A percentile compares a stretch with the other conserved stretches of the same genome.
phyloP scores from a whole-genome alignment of 1,284 basidiomycete genomes.

The Tilletiopsis washingtonensis region DNA sequence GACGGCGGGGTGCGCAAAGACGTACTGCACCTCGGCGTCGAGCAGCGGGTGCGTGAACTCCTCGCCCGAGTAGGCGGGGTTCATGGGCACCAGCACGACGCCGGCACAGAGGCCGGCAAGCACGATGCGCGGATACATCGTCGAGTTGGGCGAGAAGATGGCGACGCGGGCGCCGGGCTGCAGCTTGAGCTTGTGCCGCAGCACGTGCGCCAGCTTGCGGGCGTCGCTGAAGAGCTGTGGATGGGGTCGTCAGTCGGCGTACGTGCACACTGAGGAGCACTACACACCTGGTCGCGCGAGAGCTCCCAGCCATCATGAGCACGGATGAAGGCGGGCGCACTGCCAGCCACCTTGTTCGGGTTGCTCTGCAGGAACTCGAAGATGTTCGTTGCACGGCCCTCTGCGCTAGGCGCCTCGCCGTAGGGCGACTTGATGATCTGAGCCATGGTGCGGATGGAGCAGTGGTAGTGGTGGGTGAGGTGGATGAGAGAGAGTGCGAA shows the following conservation, averaged over 20 bases:
- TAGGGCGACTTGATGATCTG: conserved; percentile 25
- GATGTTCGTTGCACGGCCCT: conserved; percentile 17
- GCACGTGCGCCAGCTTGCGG: conserved; percentile 20
- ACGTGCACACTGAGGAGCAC: too few species aligned
- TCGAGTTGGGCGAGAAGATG: conserved; percentile 41
- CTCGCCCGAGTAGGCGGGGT: conserved; percentile 37
- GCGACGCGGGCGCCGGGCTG: conserved; percentile 27
- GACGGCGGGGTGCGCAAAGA: conserved; percentile 29
- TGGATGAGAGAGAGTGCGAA: too few species aligned
- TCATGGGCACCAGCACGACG: conserved; percentile 31
- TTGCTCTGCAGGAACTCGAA: conserved; percentile 31
- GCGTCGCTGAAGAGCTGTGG: conserved; percentile 22
- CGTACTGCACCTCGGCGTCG: conserved; percentile 29
- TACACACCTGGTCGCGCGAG: too few species aligned
- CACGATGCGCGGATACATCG: conserved; percentile 25
- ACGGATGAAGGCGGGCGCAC: conserved; percentile 16
- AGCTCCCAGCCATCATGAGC: conserved; percentile 29
- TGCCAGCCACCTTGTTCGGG: conserved; percentile 24
- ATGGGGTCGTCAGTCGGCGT: too few species aligned
- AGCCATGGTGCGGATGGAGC: conserved; percentile 17
- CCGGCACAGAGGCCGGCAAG: conserved; percentile 30
- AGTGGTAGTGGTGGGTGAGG: too few species aligned
- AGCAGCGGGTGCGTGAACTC: conserved; percentile 37
- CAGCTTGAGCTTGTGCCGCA: conserved; percentile 30
- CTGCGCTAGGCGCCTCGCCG: conserved; percentile 11